Evolutionary conservation across 805 yeast genomes (phyloP).

Genomic region (Priceomyces haplophilus): DNA sequence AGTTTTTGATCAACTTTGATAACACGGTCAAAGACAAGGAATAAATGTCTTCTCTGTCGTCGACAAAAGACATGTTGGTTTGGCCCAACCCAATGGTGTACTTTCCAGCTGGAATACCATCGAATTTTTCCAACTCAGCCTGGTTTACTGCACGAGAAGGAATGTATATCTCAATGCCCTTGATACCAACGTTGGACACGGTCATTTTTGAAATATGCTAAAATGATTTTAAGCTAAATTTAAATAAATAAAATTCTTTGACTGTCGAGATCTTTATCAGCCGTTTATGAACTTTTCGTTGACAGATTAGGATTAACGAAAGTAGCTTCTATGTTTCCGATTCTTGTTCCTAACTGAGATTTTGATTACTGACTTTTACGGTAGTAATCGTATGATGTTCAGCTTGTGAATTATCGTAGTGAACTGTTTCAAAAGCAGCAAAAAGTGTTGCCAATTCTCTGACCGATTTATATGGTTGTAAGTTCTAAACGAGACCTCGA

Average conservation of each 20-base stretch:
- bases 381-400: no score
- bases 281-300: conserved; percentile 1
- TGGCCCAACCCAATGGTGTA: conserved; percentile 99
- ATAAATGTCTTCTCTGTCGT: conserved; percentile 96
- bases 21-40: conserved; percentile 90
- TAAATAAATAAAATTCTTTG: not conserved
- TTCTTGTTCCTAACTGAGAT: not conserved
- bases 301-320: not conserved
- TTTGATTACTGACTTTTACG: not conserved
- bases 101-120: conserved; percentile 88
- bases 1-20: conserved; percentile 70
- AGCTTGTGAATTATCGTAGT: no score
- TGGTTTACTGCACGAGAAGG: conserved; percentile 76
- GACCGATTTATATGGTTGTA: not conserved
- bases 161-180: conserved; percentile 89
- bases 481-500: not conserved
- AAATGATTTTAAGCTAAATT: not conserved
- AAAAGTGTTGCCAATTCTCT: conserved; percentile 1
- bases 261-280: conserved; percentile 2
- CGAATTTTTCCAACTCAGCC: conserved; percentile 77
- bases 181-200: conserved; percentile 83
- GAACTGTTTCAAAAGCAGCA: not conserved
- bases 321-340: not conserved
- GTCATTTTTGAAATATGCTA: conserved; percentile 14
- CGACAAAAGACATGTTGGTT: conserved; percentile 95